Percentiles rank a stretch among this genome's conserved stretches.
These are phyloP conservation scores for Marchantia paleacea DNA, from an alignment of 225 moss, liverwort and hornwort genomes.

Conservation along the genomic window DNA sequence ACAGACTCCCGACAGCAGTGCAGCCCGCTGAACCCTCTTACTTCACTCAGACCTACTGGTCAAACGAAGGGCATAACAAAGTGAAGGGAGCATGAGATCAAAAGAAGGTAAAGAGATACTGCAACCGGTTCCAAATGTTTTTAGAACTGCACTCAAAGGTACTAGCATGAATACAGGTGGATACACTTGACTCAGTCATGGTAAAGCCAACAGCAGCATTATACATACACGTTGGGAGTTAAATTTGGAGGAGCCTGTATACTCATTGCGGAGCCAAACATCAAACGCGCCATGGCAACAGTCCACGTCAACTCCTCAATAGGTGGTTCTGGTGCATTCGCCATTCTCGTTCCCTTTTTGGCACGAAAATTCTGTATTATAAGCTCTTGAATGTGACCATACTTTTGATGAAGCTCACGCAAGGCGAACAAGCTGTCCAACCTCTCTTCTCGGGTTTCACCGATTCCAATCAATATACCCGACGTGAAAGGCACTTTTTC, in stretches of 20 bases:
- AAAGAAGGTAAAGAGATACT: too few relatives aligned
- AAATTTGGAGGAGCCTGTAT: constrained; percentile 95
- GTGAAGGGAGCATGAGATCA: too few relatives aligned
- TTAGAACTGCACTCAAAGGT: neutral
- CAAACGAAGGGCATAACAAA: too few relatives aligned
- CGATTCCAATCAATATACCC: constrained; percentile 83
- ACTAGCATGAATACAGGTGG: neutral
- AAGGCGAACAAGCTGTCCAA: constrained; percentile 63
- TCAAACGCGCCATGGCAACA: constrained; percentile 82
- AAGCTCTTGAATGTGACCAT: constrained; percentile 88
- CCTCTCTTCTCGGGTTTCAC: constrained; percentile 79
- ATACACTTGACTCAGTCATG: neutral
- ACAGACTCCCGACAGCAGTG: too few relatives aligned
- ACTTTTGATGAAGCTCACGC: constrained; percentile 57
- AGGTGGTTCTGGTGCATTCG: constrained; percentile 59
- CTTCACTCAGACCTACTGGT: too few relatives aligned
- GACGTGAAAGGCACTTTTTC: constrained; percentile 82
- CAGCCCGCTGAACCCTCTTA: too few relatives aligned
- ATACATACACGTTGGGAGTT: constrained; percentile 62
- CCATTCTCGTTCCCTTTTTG: constrained; percentile 86
- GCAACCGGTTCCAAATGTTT: too few relatives aligned
- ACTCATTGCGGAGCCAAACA: constrained; percentile 77
- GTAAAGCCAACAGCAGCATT: too few relatives aligned
- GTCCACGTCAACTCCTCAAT: constrained; percentile 76
- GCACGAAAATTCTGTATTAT: constrained; percentile 93